Evolutionary conservation across 177 flowering plant species (phyloP).

Genomic region (Vitis hybrid): DNA sequence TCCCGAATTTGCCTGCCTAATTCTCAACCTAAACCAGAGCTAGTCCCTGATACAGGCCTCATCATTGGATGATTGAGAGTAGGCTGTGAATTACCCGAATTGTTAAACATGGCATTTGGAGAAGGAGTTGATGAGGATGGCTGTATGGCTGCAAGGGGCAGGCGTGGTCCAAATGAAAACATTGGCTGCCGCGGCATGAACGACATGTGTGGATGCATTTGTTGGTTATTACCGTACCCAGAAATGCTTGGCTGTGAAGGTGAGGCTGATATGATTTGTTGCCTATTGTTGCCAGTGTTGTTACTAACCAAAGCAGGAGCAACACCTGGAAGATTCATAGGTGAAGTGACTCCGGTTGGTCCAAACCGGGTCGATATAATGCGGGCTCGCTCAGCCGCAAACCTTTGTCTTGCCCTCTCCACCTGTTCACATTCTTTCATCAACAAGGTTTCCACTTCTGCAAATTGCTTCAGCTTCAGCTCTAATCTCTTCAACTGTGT

Average conservation of each 20-base stretch:
- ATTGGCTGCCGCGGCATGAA: slow-evolving; percentile 60
- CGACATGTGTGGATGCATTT: slow-evolving; percentile 68
- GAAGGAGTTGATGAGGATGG: slow-evolving; percentile 52
- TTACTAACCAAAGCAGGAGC: slow-evolving; percentile 36
- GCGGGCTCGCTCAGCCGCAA: slow-evolving; percentile 67
- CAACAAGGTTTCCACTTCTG: slow-evolving; percentile 81
- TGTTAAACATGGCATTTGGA: slow-evolving; percentile 47
- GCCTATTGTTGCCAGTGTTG: slow-evolving; percentile 43
- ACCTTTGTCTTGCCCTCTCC: slow-evolving; percentile 77
- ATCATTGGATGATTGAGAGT: slow-evolving; percentile 54
- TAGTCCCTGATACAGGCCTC: slow-evolving; percentile 67
- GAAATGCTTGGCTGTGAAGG: slow-evolving; percentile 59
- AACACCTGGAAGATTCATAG: slow-evolving; percentile 30
- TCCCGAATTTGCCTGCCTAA: slow-evolving; percentile 6
- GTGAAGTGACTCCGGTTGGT: slow-evolving; percentile 36
- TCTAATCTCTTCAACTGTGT: slow-evolving; percentile 84
- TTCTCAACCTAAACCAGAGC: slow-evolving; percentile 64
- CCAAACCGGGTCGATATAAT: slow-evolving; percentile 54
- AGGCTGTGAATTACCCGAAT: slow-evolving; percentile 41
- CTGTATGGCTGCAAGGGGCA: slow-evolving; percentile 70
- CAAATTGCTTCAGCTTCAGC: slow-evolving; percentile 93
- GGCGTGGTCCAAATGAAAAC: slow-evolving; percentile 72
- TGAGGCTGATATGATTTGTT: slow-evolving; percentile 42
- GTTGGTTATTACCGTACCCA: slow-evolving; percentile 51
- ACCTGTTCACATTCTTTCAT: slow-evolving; percentile 90